Evolutionary conservation across 1,284 basidiomycete species (phyloP), one percentile per base, ranked within the genome.

Genomic region (Sporisorium iseilematis-ciliati): DNA sequence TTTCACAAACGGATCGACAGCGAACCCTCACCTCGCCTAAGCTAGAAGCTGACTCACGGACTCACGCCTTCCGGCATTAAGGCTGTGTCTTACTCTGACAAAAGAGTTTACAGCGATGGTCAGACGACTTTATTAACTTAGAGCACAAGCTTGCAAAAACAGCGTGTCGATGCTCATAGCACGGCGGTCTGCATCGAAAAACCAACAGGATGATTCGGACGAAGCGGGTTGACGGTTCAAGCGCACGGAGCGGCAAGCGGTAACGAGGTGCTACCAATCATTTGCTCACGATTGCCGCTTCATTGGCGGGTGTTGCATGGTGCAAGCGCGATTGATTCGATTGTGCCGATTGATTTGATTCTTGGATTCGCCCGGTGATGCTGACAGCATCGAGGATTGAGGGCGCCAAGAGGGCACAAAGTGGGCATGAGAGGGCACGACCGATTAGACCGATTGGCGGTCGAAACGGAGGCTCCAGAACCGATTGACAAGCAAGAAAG

Each of bases 11-110:
- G 38, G 52, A 53, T 53, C 52, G 52, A 42, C 52, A 7, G 25
- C 6, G 26, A 53, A n/a, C 52, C 52, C 52, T 53, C 35, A 7
- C 35, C 38, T 54, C 52, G 52, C 40, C 42, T 54, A 31, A 10
- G 41, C 35, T 16, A 4, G 10, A 38, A 16, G 35, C 11, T 3
- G 10, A 16, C 14, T 12, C 35, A 16, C 35, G 14, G 35, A 38
- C 14, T 38, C 35, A 38, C 10, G 35, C 35, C 16, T 16, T 12
- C 14, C 14, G 35, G 35, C 12, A 38, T 38, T 14, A 38, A 2
- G 35, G 35, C 35, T 38, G 11, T 38, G 12, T 16, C 35, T 38
- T 16, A 14, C 35, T 38, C 35, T 38, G 35, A 14, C 6, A 14
- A 38, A 11, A 38, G 35, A 4, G 35, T 14, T 11, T 3, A 38